Evolutionary conservation across 495 filamentous ascomycete species (phyloP), one percentile per base, ranked within the genome.

Genomic region (Aspergillus diversus): DNA sequence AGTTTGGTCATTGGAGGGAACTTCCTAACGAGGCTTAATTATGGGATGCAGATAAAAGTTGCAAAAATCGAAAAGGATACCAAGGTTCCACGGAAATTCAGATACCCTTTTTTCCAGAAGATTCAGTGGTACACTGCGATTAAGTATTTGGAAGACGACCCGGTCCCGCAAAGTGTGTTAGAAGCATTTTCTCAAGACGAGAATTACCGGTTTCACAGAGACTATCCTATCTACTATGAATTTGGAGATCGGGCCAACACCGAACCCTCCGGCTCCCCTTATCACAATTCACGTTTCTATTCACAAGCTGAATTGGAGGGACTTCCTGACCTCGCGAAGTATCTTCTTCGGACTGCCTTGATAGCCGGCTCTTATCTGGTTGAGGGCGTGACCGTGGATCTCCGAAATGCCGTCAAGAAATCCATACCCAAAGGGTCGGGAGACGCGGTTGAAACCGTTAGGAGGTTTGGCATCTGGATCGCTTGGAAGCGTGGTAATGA

Each of bases 1-100:
- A 91, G 88, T 66, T 69, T 92, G 50, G 89, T 92, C 16, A 90
- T 92, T 59, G 89, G 89, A 27, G 89, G 89, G 31, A 92, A 92
- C 70, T 92, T 91, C 64, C 76, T 92, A 34, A 92, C 90, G 2
- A 75, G 86, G 35, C 74, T 90, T 64, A 87, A 90, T 55, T 91
- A 88, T 67, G 80, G 80, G 21, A 92, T 89, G 81, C 89, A 92
- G 71, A 85, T 92, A 69, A 83, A 84, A 54, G 78, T 92, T 7
- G 81, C 86, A 33, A 87, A 89, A 56, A 86, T 92, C 55, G 89
- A 92, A 69, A 91, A 89, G 69, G 82, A 85, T 47, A 92, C 89
- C 59, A 88, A 89, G 57, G 88, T 90, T 15, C 84, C 87, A 2
- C 75, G 80, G 68, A 90, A 89, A 60, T 90, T 90, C 69, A 73